phyloP scores from a whole-genome alignment of 768 basidiomycete species.

The Scleroderma citrinum region DNA sequence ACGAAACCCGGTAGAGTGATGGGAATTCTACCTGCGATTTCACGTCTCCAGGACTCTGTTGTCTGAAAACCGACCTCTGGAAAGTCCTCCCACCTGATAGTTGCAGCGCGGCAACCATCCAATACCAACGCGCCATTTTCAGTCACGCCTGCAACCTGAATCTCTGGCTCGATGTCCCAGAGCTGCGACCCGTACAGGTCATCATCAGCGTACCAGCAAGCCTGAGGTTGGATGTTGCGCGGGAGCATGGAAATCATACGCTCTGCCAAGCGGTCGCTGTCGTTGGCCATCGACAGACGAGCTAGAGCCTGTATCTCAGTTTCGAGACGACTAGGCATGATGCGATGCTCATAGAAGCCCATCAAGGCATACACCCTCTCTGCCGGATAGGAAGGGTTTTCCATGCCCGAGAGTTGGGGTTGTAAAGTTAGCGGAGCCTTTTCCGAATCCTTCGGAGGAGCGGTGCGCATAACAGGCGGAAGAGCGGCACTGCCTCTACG shows the following conservation, averaged over 20 bases:
- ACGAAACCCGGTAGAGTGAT: constrained; percentile 7
- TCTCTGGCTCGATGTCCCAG: constrained; percentile 10
- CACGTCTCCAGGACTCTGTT: constrained; percentile 5
- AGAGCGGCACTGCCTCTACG: constrained; percentile 10
- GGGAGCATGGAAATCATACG: constrained; percentile 18
- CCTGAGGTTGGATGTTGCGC: background rate
- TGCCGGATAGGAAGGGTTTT: constrained; percentile 9
- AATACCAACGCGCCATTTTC: constrained; percentile 4
- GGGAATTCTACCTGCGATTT: constrained; percentile 5
- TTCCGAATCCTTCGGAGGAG: background rate
- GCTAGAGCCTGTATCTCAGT: constrained; percentile 13
- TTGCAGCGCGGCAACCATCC: constrained; percentile 3
- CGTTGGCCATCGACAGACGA: constrained; percentile 18
- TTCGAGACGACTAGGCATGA: constrained; percentile 10
- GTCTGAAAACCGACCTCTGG: constrained; percentile 9
- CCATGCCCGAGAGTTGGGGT: background rate
- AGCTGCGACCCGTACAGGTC: constrained; percentile 12
- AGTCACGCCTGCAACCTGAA: constrained; percentile 5
- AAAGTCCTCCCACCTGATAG: constrained; percentile 7
- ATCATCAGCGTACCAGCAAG: constrained; percentile 16
- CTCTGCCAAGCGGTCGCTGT: constrained; percentile 16
- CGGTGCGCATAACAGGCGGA: constrained; percentile 4
- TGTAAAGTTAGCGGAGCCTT: background rate
- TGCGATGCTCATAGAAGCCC: constrained; percentile 20
- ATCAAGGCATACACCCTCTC: constrained; percentile 17